Conservation (phyloP, 2,329 filamentous ascomycete genomes). For the Graphilbum ipis-grandicollis region DNA sequence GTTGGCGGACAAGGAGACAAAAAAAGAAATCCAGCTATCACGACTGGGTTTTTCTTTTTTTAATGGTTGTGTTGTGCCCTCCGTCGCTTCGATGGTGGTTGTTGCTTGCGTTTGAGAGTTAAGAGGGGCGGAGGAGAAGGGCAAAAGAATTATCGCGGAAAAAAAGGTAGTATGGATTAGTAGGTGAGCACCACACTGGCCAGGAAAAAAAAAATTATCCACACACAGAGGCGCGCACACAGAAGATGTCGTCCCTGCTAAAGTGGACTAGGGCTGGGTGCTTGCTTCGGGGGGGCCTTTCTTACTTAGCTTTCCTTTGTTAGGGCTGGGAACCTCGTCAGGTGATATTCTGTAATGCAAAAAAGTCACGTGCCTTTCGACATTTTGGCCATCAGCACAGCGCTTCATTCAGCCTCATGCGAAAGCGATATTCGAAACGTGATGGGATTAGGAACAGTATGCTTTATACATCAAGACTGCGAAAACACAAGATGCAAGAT, state of each 20-base stretch:
- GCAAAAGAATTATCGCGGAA: not conserved
- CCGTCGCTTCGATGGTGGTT: not conserved
- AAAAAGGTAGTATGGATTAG: not conserved
- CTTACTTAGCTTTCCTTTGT: not conserved
- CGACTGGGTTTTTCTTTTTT: conserved; percentile 4
- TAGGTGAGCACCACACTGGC: not conserved
- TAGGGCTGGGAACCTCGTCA: not conserved
- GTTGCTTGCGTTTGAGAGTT: not conserved
- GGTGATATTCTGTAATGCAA: no score
- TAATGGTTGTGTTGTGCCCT: not conserved
- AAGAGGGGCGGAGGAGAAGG: not conserved
- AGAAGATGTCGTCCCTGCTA: conserved; percentile 3
- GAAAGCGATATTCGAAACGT: no score
- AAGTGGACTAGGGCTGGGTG: conserved; percentile 7
- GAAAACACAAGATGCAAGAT: no score
- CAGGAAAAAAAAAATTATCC: conserved; percentile 7
- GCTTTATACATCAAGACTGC: no score
- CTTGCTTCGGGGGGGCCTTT: not conserved
- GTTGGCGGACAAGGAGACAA: not conserved
- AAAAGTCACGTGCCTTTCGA: no score
- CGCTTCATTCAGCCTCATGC: no score
- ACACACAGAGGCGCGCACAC: conserved; percentile 1
- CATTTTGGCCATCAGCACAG: no score
- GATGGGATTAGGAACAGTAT: no score
- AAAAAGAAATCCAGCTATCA: conserved; percentile 4